A percentile compares a stretch with the other conserved stretches of the same genome.
Conservation (phyloP, 352 stramenopile species). For the Blastocystis sp. region DNA sequence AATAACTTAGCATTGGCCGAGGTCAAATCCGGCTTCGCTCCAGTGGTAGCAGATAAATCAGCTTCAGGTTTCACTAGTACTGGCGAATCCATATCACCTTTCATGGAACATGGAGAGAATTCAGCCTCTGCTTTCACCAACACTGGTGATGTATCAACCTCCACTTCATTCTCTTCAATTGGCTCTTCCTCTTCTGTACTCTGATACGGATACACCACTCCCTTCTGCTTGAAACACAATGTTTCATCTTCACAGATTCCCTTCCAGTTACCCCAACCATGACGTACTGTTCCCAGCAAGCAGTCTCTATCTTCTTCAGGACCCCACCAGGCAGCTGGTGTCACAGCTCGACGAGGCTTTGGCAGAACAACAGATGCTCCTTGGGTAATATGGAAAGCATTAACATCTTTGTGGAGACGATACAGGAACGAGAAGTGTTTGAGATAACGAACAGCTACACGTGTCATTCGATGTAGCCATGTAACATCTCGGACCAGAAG, state of each 20-base stretch:
- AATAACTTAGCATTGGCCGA: slow-evolving; percentile 37
- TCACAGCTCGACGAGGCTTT: not conserved
- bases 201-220: not conserved
- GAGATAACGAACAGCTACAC: not conserved
- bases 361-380: not conserved
- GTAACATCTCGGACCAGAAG: not conserved
- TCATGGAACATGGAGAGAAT: not conserved
- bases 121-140: not conserved
- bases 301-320: slow-evolving; percentile 11
- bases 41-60: not conserved
- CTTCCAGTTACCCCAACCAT: slow-evolving; percentile 53
- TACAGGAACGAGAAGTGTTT: slow-evolving; percentile 36
- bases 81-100: too few species aligned
- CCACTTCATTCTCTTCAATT: not conserved
- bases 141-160: not conserved
- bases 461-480: slow-evolving; percentile 2
- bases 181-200: slow-evolving; percentile 1
- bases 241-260: slow-evolving; percentile 19
- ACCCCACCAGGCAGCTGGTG: slow-evolving; percentile 40
- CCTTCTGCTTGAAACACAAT: not conserved
- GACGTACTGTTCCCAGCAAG: not conserved
- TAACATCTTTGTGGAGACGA: not conserved
- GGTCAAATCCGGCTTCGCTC: not conserved
- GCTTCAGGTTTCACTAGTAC: not conserved
- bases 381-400: not conserved